Conservation (phyloP, 2,329 filamentous ascomycete genomes). For the Neopestalotiopsis sp. region DNA sequence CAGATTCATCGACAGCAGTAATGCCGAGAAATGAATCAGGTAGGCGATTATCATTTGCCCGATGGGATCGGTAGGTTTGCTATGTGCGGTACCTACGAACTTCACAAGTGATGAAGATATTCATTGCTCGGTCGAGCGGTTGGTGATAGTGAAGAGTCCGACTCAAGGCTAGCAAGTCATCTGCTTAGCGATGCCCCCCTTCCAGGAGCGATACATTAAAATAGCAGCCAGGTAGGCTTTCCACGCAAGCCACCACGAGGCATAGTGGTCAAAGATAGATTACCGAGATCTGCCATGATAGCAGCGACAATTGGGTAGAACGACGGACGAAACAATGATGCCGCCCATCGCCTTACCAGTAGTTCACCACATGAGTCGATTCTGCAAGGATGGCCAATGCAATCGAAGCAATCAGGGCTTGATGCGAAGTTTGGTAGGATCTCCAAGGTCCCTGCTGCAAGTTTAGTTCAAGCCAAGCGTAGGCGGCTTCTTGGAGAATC, state of each 20-base stretch:
- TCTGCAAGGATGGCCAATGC: not conserved
- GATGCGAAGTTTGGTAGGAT: not conserved
- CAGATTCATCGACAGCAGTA: constrained; percentile 1
- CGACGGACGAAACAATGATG: not conserved
- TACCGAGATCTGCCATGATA: not conserved
- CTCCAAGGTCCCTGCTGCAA: not conserved
- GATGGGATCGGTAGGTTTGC: not conserved
- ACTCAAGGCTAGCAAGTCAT: constrained; percentile 5
- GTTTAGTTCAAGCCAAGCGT: not conserved
- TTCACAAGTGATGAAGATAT: not conserved
- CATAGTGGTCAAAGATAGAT: not conserved
- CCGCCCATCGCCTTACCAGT: not conserved
- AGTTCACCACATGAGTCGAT: not conserved
- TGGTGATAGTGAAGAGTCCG: not conserved
- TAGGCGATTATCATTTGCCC: not conserved
- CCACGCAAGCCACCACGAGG: not conserved
- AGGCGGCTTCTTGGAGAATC: not conserved
- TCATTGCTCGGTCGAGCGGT: not conserved
- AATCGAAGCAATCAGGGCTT: not conserved
- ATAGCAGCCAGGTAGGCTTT: not conserved
- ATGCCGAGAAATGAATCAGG: not conserved
- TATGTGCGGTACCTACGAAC: not conserved
- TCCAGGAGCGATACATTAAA: not conserved
- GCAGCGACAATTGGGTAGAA: not conserved
- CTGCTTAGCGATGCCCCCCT: not conserved